Conservation (phyloP, 2,329 filamentous ascomycete species). For the Calonectria honghensis region DNA sequence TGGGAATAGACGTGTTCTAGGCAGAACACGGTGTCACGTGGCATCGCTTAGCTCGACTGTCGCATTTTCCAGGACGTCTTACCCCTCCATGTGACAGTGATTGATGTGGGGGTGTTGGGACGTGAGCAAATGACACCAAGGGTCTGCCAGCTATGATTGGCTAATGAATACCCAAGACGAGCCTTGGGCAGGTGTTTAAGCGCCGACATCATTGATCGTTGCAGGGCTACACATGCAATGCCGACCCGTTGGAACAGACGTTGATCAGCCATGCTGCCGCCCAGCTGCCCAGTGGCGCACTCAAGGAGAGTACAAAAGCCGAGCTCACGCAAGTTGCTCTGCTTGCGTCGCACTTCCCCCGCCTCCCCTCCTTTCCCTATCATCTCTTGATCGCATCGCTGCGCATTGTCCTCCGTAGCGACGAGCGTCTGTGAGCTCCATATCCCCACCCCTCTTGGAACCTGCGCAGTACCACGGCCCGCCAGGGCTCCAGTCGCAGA, state of each 20-base stretch:
- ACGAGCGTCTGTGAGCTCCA: conserved; percentile 39
- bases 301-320: conserved; percentile 53
- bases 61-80: conserved; percentile 19
- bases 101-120: conserved; percentile 51
- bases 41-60: background rate
- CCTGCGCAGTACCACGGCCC: conserved; percentile 22
- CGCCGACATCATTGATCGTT: conserved; percentile 55
- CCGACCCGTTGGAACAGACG: conserved; percentile 48
- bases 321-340: conserved; percentile 48
- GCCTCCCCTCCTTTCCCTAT: conserved; percentile 20
- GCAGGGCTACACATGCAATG: conserved; percentile 52
- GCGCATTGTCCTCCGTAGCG: conserved; percentile 21
- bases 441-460: conserved; percentile 9
- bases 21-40: conserved; percentile 54
- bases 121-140: conserved; percentile 51
- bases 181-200: conserved; percentile 55
- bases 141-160: conserved; percentile 52
- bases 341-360: conserved; percentile 34
- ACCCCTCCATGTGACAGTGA: conserved; percentile 48
- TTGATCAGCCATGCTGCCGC: conserved; percentile 46
- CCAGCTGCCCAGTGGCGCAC: conserved; percentile 49
- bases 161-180: conserved; percentile 45
- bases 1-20: conserved; percentile 43
- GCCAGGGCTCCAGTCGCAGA: conserved; percentile 18
- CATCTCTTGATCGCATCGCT: conserved; percentile 17